These are phyloP conservation scores for Macrolepiota dolichaula DNA, from an alignment of 768 basidiomycete genomes.

Conservation along the genomic window DNA sequence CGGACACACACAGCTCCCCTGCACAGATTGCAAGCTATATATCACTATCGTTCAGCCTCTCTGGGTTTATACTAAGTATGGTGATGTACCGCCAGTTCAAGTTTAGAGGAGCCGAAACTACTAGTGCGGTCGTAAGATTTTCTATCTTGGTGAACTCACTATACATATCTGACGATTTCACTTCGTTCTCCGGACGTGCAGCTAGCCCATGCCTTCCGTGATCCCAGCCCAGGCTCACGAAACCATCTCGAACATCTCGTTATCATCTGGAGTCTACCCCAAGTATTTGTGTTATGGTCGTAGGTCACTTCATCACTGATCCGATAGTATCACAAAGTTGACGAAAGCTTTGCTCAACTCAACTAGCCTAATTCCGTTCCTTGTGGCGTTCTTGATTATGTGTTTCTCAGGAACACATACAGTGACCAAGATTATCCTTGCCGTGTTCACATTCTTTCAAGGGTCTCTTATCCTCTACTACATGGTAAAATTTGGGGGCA, in stretches of 20 bases:
- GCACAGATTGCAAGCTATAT: conserved; percentile 6
- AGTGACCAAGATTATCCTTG: not conserved
- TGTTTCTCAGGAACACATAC: conserved; percentile 1
- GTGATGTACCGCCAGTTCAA: not conserved
- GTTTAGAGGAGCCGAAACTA: not conserved
- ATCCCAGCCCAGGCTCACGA: not conserved
- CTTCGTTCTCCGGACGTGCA: not conserved
- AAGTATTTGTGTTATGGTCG: conserved; percentile 7
- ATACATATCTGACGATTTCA: too few relatives aligned
- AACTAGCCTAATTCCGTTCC: not conserved
- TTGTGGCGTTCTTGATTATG: conserved; percentile 3
- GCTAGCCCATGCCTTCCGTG: not conserved
- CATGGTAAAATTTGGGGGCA: not conserved
- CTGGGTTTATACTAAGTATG: not conserved
- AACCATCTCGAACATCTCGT: not conserved
- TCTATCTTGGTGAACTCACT: not conserved
- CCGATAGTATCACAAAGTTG: too few relatives aligned
- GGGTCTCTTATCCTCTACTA: not conserved
- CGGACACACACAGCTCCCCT: not conserved
- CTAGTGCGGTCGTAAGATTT: not conserved
- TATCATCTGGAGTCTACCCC: conserved; percentile 6
- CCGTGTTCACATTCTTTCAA: not conserved
- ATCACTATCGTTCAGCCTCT: not conserved
- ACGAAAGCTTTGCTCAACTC: too few relatives aligned
- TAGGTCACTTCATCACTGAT: too few relatives aligned